phyloP scores from a whole-genome alignment of 2,329 filamentous ascomycete species.

The Dactylonectria macrodidyma region DNA sequence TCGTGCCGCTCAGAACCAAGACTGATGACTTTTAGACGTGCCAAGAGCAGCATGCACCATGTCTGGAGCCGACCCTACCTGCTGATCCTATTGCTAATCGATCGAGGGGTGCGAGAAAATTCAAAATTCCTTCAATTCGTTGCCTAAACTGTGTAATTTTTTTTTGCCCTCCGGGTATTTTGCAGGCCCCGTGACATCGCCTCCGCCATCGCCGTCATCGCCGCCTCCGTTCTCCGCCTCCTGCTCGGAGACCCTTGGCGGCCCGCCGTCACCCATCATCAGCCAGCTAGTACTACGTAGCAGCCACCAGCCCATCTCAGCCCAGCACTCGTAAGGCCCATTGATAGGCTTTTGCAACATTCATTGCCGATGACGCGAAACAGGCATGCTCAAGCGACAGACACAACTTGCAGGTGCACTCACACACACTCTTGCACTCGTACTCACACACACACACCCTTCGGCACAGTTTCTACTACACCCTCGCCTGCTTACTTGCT shows the following conservation, averaged over 20 bases:
- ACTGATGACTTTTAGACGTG: slow-evolving; percentile 12
- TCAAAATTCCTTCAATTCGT: neutral
- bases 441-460: slow-evolving; percentile 19
- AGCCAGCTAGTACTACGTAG: neutral
- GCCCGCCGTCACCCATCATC: slow-evolving; percentile 7
- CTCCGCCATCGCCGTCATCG: slow-evolving; percentile 19
- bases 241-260: slow-evolving; percentile 8
- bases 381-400: slow-evolving; percentile 13
- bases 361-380: slow-evolving; percentile 26
- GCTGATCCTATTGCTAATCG: slow-evolving; percentile 13
- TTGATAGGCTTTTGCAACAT: neutral
- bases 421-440: slow-evolving; percentile 10
- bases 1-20: slow-evolving; percentile 13
- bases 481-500: slow-evolving; percentile 4
- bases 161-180: slow-evolving; percentile 11
- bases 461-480: slow-evolving; percentile 8
- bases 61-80: slow-evolving; percentile 3
- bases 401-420: neutral
- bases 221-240: slow-evolving; percentile 23
- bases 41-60: slow-evolving; percentile 10
- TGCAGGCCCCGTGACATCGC: slow-evolving; percentile 20
- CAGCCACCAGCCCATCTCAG: slow-evolving; percentile 1
- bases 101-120: neutral
- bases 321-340: neutral
- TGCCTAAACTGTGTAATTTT: neutral